Evolutionary conservation across 1,284 basidiomycete genomes (phyloP), one percentile per base, ranked within the genome.

Genomic region (Rhodotorula sp.): DNA sequence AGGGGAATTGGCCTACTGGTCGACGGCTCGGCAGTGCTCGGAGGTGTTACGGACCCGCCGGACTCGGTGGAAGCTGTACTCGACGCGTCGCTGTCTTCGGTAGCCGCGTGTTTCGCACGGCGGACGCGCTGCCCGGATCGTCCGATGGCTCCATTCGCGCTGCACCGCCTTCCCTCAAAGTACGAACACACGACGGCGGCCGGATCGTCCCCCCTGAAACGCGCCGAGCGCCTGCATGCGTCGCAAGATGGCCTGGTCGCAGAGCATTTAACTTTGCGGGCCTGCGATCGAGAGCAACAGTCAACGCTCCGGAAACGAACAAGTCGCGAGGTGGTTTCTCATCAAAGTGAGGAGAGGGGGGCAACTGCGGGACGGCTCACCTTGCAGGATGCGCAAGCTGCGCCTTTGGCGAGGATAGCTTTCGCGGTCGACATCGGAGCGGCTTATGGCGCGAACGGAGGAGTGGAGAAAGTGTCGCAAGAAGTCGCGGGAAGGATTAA

Each of bases 221-320:
- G 67, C 8, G 70, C 66, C 23, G 67, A 65, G 3, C 70, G 58
- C 1, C 49, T 29, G 39, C 70, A 71, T 3, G 67, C 67, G 3
- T 49, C 46, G 29, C 70, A 71, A 1, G 62, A 63, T 10, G 70
- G 70, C 56, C 58, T 39, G 21, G 60, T 43, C 1, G 62, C 70
- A 46, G 68, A 58, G 56, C 70, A 71, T 18, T 59, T 39, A 5
- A 71, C 70, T n/a, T 71, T 71, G 58, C 70, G 63, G 1, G 46
- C 46, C 29, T 71, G 61, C 39, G 58, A 60, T 62, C 39, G 57
- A 51, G 12, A 23, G 29, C 10, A 43, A 46, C 21, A 52, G 51
- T 23, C 51, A 23, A n/a, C 51, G 51, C 12, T 52, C 39, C 39
- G 39, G 39, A 43, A 43, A 21, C n/a, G 49, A 26, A 18, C 15